phyloP scores from a whole-genome alignment of 139 green algal species.

The Pleodorina starrii region DNA sequence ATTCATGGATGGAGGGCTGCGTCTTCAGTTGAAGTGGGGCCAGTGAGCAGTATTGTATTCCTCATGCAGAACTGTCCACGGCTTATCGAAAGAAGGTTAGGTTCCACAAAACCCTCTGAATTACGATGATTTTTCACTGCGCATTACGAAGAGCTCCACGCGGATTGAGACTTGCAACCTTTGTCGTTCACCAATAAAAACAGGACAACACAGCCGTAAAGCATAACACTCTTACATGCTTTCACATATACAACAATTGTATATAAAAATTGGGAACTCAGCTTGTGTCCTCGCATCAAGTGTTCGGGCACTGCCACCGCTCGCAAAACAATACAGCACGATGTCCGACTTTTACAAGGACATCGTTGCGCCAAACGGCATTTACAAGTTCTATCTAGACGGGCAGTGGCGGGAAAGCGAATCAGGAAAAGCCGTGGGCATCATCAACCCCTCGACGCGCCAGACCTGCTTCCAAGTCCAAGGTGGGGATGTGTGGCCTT shows the following conservation, averaged over 20 bases:
- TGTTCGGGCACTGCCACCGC: background rate
- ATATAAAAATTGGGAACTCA: conserved; percentile 11
- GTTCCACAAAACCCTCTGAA: no score
- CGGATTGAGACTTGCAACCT: no score
- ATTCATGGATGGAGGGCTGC: no score
- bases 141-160: no score
- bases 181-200: no score
- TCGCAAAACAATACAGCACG: background rate
- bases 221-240: no score
- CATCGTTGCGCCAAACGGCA: conserved; percentile 58
- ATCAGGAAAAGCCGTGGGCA: conserved; percentile 78
- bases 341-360: conserved; percentile 57
- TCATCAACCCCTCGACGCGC: conserved; percentile 85
- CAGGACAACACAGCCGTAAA: no score
- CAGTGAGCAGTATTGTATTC: no score
- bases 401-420: conserved; percentile 86
- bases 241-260: background rate
- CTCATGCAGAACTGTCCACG: no score
- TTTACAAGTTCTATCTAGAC: conserved; percentile 86
- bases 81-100: no score
- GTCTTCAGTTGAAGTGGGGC: no score
- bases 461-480: conserved; percentile 79
- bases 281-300: background rate
- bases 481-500: conserved; percentile 71
- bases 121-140: no score